Evolutionary conservation across 75 land plant genomes (phyloP), one percentile per base, ranked within the genome.

Genomic region (Cunninghamia lanceolata): DNA sequence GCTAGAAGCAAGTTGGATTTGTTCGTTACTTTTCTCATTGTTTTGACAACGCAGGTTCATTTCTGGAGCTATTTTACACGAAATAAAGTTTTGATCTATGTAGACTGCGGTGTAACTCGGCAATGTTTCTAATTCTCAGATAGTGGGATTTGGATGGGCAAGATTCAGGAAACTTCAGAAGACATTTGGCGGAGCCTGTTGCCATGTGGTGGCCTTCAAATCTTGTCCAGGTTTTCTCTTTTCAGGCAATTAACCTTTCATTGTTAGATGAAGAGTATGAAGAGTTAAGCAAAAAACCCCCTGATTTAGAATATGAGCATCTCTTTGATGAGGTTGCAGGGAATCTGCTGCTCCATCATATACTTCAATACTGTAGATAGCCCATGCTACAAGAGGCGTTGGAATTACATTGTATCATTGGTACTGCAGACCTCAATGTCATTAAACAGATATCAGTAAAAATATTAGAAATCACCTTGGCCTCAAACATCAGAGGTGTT

Each of bases 31-130:
- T 87, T 93, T 82, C 43, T 96, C 28, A 91, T 96, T 32, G 89
- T 90, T 70, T 70, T 92, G 15, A 94, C 96, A 47, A 94, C 96
- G 0, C 95, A 96, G 94, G 96, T 93, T 19, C n/a, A 75, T 84
- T 84, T 40, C 78, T 71, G 32, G 83, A 25, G 81, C n/a, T 28
- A 30, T 54, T 34, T 47, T 9, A 39, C 42, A 70, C 25, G 17
- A 59, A 59, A 59, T 0, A 59, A 59, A 6, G 1, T 14, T 16
- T 59, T 4, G 1, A 19, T 47, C 5, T 59, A 17, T 59, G 66
- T 19, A 21, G 28, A 59, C 19, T 19, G 28, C 19, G 66, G 16
- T 19, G 66, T 59, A 21, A 59, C 19, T 59, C 16, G 66, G 4
- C 66, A 59, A 59, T 17, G 19, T 59, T 59, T 59, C 28, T 16